phyloP scores from a whole-genome alignment of 352 stramenopile species.

The Phytophthora hibernalis region DNA sequence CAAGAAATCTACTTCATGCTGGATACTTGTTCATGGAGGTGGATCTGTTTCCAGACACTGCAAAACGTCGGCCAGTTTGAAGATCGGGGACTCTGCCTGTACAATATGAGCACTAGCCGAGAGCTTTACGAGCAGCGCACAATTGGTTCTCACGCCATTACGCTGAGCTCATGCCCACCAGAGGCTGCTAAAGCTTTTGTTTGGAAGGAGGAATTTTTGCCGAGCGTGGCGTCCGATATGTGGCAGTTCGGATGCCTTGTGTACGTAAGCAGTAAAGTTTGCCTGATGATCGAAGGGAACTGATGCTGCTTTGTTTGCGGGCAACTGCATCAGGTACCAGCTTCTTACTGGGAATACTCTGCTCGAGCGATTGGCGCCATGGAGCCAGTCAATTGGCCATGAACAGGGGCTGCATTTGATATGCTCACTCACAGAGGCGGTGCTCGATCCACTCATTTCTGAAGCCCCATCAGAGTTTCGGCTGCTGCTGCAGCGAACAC shows the following conservation, averaged over 20 bases:
- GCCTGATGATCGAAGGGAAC: neutral
- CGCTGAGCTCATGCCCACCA: constrained; percentile 44
- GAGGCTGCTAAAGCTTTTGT: constrained; percentile 65
- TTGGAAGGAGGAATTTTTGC: constrained; percentile 43
- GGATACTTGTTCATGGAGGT: neutral
- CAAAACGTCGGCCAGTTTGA: constrained; percentile 60
- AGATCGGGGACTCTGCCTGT: constrained; percentile 45
- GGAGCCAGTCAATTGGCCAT: constrained; percentile 40
- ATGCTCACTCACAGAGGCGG: constrained; percentile 58
- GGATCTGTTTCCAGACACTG: constrained; percentile 37
- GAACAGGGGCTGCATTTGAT: constrained; percentile 63
- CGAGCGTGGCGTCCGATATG: constrained; percentile 62
- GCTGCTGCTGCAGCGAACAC: constrained; percentile 49
- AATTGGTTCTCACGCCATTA: constrained; percentile 40
- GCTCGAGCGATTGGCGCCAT: constrained; percentile 55
- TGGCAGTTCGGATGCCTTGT: constrained; percentile 83
- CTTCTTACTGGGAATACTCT: constrained; percentile 55
- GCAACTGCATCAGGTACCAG: constrained; percentile 46
- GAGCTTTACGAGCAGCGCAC: constrained; percentile 39
- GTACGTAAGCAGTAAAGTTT: constrained; percentile 39
- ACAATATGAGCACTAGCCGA: constrained; percentile 53
- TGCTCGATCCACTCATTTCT: constrained; percentile 48
- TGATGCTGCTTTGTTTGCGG: neutral
- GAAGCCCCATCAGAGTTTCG: constrained; percentile 41
- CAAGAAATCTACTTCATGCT: neutral